Conservation (phyloP, 805 yeast genomes). For the Candida gorgasii region DNA sequence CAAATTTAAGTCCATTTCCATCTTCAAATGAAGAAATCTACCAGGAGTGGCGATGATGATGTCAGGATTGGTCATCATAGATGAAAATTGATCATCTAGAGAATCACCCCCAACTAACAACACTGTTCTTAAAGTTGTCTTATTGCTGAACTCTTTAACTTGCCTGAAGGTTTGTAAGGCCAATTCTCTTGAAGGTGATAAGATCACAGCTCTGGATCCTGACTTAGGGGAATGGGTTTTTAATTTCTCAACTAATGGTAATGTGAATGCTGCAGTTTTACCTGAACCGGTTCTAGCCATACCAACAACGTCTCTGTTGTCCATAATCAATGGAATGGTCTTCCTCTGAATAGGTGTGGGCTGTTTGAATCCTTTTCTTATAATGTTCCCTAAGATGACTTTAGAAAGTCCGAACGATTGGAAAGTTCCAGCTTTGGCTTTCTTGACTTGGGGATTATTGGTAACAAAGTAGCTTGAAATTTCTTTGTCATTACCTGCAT, state of each 20-base stretch:
- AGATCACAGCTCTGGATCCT: constrained; percentile 84
- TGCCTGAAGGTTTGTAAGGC: constrained; percentile 91
- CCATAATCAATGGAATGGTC: constrained; percentile 86
- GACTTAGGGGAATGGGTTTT: constrained; percentile 82
- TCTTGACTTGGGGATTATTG: constrained; percentile 49
- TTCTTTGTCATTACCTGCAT: constrained; percentile 16
- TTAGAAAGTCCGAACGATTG: constrained; percentile 88
- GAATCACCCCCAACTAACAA: constrained; percentile 97
- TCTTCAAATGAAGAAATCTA: constrained; percentile 90
- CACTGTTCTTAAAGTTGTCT: constrained; percentile 78
- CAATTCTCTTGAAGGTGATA: constrained; percentile 95
- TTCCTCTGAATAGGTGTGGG: constrained; percentile 99
- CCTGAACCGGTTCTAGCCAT: constrained; percentile 99
- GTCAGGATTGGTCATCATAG: constrained; percentile 94
- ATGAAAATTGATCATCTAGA: constrained; percentile 91
- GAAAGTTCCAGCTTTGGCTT: constrained; percentile 78
- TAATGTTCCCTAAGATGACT: constrained; percentile 64
- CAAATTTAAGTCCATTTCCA: constrained; percentile 90
- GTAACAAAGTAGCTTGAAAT: constrained; percentile 39
- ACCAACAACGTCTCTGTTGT: constrained; percentile 92
- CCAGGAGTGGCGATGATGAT: constrained; percentile 97
- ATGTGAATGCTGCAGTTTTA: constrained; percentile 93
- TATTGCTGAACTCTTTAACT: constrained; percentile 82
- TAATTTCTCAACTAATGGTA: constrained; percentile 86
- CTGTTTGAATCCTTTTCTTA: constrained; percentile 83